Percentiles rank a stretch among this genome's conserved stretches.
Conservation (phyloP, 1,284 basidiomycete genomes). For the Tranzscheliella williamsii region DNA sequence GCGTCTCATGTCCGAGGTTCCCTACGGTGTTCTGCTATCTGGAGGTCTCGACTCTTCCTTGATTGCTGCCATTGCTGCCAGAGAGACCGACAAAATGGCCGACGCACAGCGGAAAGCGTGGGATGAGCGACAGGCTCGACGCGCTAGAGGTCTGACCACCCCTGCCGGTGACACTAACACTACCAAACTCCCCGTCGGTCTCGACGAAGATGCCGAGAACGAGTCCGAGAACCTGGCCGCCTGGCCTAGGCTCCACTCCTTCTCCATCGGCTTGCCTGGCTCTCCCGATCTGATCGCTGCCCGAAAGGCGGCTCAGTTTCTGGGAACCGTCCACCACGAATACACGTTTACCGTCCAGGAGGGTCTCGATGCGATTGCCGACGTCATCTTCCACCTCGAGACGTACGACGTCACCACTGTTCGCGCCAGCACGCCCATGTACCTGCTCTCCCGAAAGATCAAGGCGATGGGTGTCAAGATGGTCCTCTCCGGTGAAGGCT, state of each 20-base stretch:
- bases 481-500: conserved; percentile 97
- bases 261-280: conserved; percentile 92
- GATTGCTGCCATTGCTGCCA: conserved; percentile 93
- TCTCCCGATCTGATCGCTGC: conserved; percentile 95
- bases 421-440: conserved; percentile 96
- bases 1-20: conserved; percentile 97
- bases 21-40: conserved; percentile 93
- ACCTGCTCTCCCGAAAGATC: conserved; percentile 94
- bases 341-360: conserved; percentile 98
- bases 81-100: conserved; percentile 86
- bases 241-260: conserved; percentile 98
- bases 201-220: conserved; percentile 58
- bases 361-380: conserved; percentile 93
- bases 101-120: conserved; percentile 65
- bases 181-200: conserved; percentile 62
- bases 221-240: conserved; percentile 65
- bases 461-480: conserved; percentile 99
- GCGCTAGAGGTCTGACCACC: conserved; percentile 44
- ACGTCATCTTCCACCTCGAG: conserved; percentile 98
- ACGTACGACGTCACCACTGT: conserved; percentile 99
- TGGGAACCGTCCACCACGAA: conserved; percentile 96
- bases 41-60: conserved; percentile 95
- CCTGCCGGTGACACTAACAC: conserved; percentile 49
- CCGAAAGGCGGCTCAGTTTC: conserved; percentile 86
- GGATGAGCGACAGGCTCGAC: conserved; percentile 63